Base-by-base conservation (phyloP, 2,329 filamentous ascomycete species). In the Phoma sp. region DNA sequence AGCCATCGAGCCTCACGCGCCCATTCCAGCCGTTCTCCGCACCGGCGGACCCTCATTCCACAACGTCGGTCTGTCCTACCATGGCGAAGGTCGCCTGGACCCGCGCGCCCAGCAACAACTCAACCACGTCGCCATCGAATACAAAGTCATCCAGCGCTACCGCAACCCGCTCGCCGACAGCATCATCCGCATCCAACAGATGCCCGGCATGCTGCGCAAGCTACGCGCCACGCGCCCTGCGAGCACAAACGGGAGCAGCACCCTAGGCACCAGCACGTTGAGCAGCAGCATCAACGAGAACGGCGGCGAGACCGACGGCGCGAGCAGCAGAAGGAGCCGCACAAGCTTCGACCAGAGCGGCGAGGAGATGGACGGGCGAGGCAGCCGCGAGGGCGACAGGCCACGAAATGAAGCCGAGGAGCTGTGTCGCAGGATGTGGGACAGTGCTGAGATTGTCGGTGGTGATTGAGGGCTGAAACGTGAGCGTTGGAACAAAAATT, bases 121-220 rank as follows among this genome's bases (percentile, higher is more conserved):
- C 48, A 88, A 90, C 69, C 82, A 86, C 41, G 89, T 88, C 1
- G 86, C 86, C 13, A 83, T 89, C 73, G 88, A 91, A 67, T 91
- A 90, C 69, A 80, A 87, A n/a, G 88, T 90, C 7, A 86, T 91
- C 30, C 82, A 88, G 48, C 80, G 89, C 39, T 88, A 88, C 67
- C 86, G 89, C 65, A 89, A 90, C 62, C 87, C 89, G 0, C 80
- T 91, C 14, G 84, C 83, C 4, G 82, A 87, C 40, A 87, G 86
- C 0, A 75, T 91, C 14, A 71, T 73, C 24, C 79, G 85, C 24
- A 70, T 88, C 9, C 72, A 80, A 27, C 78, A 81, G 44, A 75
- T 86, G 1, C 81, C 84, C 0, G 82, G 81, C 22, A 63, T 68
- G 35, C 60, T 66, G n/a, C 63, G 68, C 37, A 73, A 68, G 57